Evolutionary conservation across 495 filamentous ascomycete species (phyloP), one percentile per base, ranked within the genome.

Genomic region (Hypoxylon intermedium): DNA sequence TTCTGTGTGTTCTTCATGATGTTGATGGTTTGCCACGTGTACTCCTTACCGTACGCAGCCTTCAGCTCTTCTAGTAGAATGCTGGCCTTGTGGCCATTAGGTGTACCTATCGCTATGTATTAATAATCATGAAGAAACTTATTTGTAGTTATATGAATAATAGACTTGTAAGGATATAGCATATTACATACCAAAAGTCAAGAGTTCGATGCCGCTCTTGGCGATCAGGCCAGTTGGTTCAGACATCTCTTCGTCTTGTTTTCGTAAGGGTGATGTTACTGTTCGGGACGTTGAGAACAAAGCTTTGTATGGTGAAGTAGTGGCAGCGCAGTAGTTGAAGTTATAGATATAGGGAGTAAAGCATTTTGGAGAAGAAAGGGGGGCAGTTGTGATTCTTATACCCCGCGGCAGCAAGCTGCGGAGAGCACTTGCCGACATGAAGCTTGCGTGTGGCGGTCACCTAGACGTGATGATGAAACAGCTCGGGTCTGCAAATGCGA

Each of bases 1-100:
- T 96, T 95, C 61, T 95, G 91, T 3, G 74, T 79, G 71, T 90
- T 89, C 63, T 89, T 86, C 44, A 64, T 67, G 60, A 95, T 85
- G 58, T 90, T 83, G 65, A 95, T 82, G 38, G 82, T 81, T 61
- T 89, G 79, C 56, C 78, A 79, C 13, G 79, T 78, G 69, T 87
- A 89, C 0, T 80, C 73, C 19, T 85, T 75, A 16, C 85, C 85
- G 44, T 81, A 81, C 33, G 74, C 76, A 3, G 61, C 75, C 31
- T 77, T 78, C 0, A 93, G 82, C 75, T 95, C 91, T 73, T 96
- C 90, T n/a, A 96, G 79, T 0, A 88, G 77, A 60, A 93, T 91
- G 60, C 87, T 89, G 61, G 85, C 83, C 68, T 93, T 93, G 61
- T 60, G 37, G 28, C 80, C 79, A 57, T 83, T 82, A 28, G 79